Percentiles rank a stretch among this genome's conserved stretches.
phyloP scores from a whole-genome alignment of 2,329 filamentous ascomycete genomes.

The Trichoderma endophyticum region DNA sequence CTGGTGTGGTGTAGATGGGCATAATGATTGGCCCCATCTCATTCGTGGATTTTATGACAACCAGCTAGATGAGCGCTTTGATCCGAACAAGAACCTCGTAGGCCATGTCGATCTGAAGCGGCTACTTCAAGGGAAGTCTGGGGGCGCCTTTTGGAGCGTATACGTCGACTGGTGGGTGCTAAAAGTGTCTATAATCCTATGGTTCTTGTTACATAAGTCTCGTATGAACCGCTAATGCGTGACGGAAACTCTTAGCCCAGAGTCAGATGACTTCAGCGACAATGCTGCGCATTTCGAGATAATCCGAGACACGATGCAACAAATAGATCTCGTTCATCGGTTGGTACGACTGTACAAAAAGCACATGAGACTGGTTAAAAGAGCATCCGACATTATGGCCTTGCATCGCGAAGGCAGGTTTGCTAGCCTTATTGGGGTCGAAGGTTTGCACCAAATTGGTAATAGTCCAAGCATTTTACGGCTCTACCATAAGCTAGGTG shows the following conservation, averaged over 20 bases:
- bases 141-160: not conserved
- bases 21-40: not conserved
- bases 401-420: no score
- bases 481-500: not conserved
- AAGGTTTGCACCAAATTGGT: not conserved
- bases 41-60: not conserved
- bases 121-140: not conserved
- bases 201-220: not conserved
- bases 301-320: not conserved
- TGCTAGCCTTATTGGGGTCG: not conserved
- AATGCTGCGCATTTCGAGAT: not conserved
- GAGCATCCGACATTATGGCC: no score
- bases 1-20: not conserved
- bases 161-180: not conserved
- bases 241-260: no score
- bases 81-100: not conserved
- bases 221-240: no score
- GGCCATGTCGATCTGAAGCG: not conserved
- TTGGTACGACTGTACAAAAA: not conserved
- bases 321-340: not conserved
- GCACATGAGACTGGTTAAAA: not conserved
- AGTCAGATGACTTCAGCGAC: not conserved
- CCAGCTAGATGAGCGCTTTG: not conserved
- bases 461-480: not conserved
- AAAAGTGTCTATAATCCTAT: not conserved